Conservation (phyloP, 116 monocot species). For the Trichopus zeylanicus region DNA sequence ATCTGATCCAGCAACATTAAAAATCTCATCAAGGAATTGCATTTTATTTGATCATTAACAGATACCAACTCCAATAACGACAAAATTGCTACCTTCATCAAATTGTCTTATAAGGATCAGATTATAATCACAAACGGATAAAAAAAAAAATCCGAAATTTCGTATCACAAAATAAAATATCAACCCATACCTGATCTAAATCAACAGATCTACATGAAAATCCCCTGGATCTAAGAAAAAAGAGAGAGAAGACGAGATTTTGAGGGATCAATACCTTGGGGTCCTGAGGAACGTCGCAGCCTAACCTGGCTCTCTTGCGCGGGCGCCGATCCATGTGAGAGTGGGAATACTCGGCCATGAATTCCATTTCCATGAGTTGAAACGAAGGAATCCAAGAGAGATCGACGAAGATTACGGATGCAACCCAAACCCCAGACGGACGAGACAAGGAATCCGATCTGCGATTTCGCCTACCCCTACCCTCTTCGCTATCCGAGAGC, state of each 20-base stretch:
- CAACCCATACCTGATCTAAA: constrained; percentile 10
- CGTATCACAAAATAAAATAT: background rate
- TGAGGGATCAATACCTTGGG: constrained; percentile 25
- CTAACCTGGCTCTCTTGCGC: constrained; percentile 55
- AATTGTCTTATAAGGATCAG: background rate
- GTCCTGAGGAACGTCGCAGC: constrained; percentile 55
- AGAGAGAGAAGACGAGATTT: background rate
- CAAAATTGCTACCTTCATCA: background rate
- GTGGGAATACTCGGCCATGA: constrained; percentile 45
- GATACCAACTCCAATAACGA: background rate
- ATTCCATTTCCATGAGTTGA: constrained; percentile 43
- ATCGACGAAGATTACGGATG: background rate
- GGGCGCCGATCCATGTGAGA: constrained; percentile 41
- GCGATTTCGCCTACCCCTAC: background rate
- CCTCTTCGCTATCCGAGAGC: no score
- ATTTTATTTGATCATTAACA: background rate
- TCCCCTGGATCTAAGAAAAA: constrained; percentile 6
- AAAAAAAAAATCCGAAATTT: background rate
- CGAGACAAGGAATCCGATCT: background rate
- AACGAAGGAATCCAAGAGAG: background rate
- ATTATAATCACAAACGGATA: background rate
- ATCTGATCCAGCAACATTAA: background rate
- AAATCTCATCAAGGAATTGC: background rate
- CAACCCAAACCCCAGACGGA: background rate
- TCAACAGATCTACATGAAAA: constrained; percentile 16